A percentile compares a stretch with the other conserved stretches of the same genome.
phyloP scores from a whole-genome alignment of 2,329 filamentous ascomycete species.

The Neoascochyta sp. region DNA sequence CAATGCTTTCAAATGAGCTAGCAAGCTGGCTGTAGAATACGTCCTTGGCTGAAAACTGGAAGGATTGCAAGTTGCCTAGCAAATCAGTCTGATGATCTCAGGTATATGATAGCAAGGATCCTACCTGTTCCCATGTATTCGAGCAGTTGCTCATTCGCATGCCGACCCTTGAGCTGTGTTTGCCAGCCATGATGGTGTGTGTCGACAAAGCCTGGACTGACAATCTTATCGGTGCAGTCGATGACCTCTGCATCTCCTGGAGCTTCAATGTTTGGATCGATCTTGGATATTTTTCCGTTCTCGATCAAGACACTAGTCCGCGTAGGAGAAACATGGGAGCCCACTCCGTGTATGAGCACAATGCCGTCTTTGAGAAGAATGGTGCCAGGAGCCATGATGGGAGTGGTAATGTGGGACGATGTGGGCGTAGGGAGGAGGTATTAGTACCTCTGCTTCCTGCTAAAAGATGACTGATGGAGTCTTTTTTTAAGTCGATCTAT shows the following conservation, averaged over 20 bases:
- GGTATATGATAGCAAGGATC: no score
- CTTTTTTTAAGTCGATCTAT: no score
- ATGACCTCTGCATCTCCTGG: slow-evolving; percentile 39
- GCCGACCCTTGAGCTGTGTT: slow-evolving; percentile 53
- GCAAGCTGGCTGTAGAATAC: slow-evolving; percentile 29
- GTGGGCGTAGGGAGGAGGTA: no score
- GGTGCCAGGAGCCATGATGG: no score
- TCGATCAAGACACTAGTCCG: slow-evolving; percentile 33
- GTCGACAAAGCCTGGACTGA: slow-evolving; percentile 54
- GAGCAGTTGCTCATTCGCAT: slow-evolving; percentile 48
- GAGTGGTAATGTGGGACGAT: no score
- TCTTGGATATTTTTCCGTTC: slow-evolving; percentile 34
- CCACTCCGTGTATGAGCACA: slow-evolving; percentile 35
- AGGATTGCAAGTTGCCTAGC: slow-evolving; percentile 39
- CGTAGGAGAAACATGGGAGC: slow-evolving; percentile 31
- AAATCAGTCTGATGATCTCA: slow-evolving; percentile 40
- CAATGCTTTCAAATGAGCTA: slow-evolving; percentile 51
- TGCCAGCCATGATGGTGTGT: slow-evolving; percentile 53
- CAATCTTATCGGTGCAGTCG: slow-evolving; percentile 51
- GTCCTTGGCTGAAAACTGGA: slow-evolving; percentile 24
- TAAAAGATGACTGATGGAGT: no score
- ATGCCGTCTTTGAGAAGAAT: slow-evolving; percentile 38
- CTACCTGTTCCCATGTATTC: slow-evolving; percentile 43
- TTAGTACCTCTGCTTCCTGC: no score
- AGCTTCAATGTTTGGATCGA: slow-evolving; percentile 26